Percentiles rank a stretch among this genome's conserved stretches.
Evolutionary conservation across 2,329 filamentous ascomycete species (phyloP).

Genomic region (Thelonectria blattea): DNA sequence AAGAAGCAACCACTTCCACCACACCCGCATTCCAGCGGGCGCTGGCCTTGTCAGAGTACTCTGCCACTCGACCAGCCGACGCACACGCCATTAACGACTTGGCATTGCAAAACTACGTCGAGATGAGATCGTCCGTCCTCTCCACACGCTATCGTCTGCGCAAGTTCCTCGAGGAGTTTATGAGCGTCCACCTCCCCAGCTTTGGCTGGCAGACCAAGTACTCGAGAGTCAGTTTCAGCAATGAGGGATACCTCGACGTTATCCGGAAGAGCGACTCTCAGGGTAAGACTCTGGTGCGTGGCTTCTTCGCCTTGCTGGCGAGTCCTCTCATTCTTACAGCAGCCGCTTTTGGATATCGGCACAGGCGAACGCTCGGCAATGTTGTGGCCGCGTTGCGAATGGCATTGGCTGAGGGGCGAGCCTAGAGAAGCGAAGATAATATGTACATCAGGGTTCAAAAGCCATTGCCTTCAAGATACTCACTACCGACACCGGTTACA

Average conservation of each 20-base stretch:
- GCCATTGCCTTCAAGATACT: not conserved
- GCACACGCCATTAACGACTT: conserved; percentile 92
- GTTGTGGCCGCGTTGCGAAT: conserved; percentile 28
- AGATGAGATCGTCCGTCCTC: conserved; percentile 89
- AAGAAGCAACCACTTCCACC: conserved; percentile 42
- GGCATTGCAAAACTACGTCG: conserved; percentile 87
- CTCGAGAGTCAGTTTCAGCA: conserved; percentile 88
- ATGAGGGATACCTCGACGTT: conserved; percentile 88
- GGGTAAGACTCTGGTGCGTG: conserved; percentile 62
- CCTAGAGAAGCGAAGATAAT: not conserved
- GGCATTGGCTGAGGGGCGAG: conserved; percentile 17
- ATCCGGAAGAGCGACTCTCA: conserved; percentile 73
- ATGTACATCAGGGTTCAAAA: not conserved
- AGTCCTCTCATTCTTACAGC: conserved; percentile 41
- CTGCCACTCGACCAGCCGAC: conserved; percentile 73
- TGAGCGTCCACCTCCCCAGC: conserved; percentile 76
- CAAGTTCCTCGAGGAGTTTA: conserved; percentile 84
- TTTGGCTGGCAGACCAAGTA: conserved; percentile 94
- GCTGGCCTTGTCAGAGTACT: conserved; percentile 78
- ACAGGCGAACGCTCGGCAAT: conserved; percentile 33
- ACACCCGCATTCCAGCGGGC: conserved; percentile 62
- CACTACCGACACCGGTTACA: not conserved
- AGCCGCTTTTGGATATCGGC: conserved; percentile 36
- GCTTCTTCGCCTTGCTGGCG: conserved; percentile 46
- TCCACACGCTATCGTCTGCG: conserved; percentile 78